phyloP scores from a whole-genome alignment of 108 stramenopile species.

The Conticribra guillardii region DNA sequence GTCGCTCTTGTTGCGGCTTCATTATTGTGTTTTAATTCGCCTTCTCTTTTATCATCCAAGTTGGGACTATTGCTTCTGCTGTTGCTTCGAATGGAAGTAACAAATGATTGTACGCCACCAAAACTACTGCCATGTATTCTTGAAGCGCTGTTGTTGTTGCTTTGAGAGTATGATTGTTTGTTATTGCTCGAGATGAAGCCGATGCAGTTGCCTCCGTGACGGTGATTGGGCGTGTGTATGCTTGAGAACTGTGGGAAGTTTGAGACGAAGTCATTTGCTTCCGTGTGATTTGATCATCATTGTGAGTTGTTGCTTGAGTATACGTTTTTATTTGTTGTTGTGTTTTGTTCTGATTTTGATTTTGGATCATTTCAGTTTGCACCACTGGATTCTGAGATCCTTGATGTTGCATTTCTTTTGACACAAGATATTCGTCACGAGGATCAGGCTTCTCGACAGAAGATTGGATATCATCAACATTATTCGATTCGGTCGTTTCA shows the following conservation, averaged over 20 bases:
- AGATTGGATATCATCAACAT: too few relatives aligned
- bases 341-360: too few relatives aligned
- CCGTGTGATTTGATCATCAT: not conserved
- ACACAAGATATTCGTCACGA: too few relatives aligned
- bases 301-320: not conserved
- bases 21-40: not conserved
- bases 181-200: not conserved
- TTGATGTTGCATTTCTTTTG: too few relatives aligned
- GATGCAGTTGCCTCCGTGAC: not conserved
- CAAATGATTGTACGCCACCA: not conserved
- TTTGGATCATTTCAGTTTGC: too few relatives aligned
- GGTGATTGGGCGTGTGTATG: not conserved
- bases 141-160: not conserved
- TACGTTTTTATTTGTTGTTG: too few relatives aligned
- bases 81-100: not conserved
- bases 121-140: not conserved
- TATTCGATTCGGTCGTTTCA: too few relatives aligned
- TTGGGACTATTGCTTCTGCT: not conserved
- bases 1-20: not conserved
- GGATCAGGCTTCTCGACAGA: too few relatives aligned
- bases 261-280: not conserved
- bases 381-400: too few relatives aligned
- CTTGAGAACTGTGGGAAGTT: not conserved
- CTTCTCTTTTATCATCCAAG: not conserved
- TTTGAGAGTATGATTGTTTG: not conserved